phyloP scores from a whole-genome alignment of 768 basidiomycete species.

The Tubosaeta sp. region DNA sequence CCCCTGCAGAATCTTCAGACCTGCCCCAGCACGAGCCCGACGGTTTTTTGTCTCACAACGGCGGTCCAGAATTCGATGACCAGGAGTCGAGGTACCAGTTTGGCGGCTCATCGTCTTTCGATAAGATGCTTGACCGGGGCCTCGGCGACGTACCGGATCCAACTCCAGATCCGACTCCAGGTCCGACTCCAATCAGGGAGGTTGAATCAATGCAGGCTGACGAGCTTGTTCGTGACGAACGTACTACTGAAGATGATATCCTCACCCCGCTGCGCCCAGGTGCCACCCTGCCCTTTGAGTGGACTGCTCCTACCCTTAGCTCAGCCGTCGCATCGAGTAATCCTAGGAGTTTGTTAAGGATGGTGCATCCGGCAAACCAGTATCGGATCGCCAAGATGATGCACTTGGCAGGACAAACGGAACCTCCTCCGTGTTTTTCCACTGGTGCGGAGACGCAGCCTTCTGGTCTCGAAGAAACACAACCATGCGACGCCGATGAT shows the following conservation, averaged over 20 bases:
- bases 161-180: constrained; percentile 23
- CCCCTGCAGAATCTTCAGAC: constrained; percentile 38
- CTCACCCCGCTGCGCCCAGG: not conserved
- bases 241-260: constrained; percentile 1
- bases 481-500: constrained; percentile 3
- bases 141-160: constrained; percentile 22
- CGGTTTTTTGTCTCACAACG: constrained; percentile 9
- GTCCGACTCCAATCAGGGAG: constrained; percentile 11
- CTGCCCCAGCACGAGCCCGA: constrained; percentile 12
- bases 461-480: constrained; percentile 18
- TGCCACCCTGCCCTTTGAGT: constrained; percentile 16
- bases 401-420: constrained; percentile 16
- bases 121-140: constrained; percentile 35
- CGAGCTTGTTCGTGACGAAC: constrained; percentile 1
- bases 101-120: constrained; percentile 39
- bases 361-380: constrained; percentile 32
- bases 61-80: constrained; percentile 10
- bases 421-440: constrained; percentile 13
- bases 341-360: constrained; percentile 28
- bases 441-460: constrained; percentile 13
- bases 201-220: constrained; percentile 6
- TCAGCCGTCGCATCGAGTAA: constrained; percentile 20
- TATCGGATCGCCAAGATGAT: constrained; percentile 29
- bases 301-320: constrained; percentile 17
- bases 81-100: constrained; percentile 34